A percentile compares a stretch with the other conserved stretches of the same genome.
Evolutionary conservation across 306 rosid species (phyloP).

Genomic region (Parietaria judaica): DNA sequence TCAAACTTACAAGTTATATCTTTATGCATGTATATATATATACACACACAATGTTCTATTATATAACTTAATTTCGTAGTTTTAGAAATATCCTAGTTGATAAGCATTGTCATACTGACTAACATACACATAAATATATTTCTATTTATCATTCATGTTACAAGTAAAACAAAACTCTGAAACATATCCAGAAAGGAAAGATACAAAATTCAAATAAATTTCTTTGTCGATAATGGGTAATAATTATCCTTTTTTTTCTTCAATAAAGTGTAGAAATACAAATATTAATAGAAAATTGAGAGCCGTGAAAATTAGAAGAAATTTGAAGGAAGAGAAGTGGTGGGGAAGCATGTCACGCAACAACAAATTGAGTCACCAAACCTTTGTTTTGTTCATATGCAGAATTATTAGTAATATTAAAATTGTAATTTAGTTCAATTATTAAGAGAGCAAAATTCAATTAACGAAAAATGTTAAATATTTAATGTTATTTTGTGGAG

Average conservation of each 20-base stretch:
- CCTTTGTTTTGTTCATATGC: conserved; percentile 9
- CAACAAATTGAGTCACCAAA: conserved; percentile 13
- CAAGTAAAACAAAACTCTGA: background rate
- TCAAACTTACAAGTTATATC: no score
- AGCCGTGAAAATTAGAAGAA: conserved; percentile 28
- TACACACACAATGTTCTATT: no score
- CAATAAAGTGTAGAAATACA: background rate
- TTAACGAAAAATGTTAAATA: no score
- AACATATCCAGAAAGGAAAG: conserved; percentile 4
- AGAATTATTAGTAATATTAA: background rate
- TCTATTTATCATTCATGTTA: background rate
- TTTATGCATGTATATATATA: background rate
- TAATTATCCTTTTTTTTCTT: no score
- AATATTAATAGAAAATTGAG: conserved; percentile 31
- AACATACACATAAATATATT: no score
- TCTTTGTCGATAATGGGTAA: background rate
- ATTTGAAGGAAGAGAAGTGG: background rate
- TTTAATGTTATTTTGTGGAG: no score
- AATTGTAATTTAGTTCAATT: no score
- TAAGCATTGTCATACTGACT: no score
- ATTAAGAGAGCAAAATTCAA: no score
- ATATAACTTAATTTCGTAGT: no score
- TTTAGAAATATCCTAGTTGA: no score
- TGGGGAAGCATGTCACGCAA: conserved; percentile 21
- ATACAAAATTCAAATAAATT: background rate